Percentiles rank a stretch among this genome's conserved stretches.
Evolutionary conservation across 768 basidiomycete species (phyloP).

Genomic region (Xerocomus potaroensis): DNA sequence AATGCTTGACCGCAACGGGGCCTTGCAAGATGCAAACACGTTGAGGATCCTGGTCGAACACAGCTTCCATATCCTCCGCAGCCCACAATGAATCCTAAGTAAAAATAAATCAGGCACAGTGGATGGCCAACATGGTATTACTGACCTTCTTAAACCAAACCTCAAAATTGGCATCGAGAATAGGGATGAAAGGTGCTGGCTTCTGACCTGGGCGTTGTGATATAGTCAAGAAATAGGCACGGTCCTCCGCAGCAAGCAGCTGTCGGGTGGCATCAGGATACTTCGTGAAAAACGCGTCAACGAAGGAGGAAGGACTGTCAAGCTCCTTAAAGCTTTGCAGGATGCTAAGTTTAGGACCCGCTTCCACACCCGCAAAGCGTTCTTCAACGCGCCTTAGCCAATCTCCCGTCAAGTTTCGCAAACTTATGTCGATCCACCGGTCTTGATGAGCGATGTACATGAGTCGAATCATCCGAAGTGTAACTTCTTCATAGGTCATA

Average conservation of each 20-base stretch:
- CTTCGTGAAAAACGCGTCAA: slow-evolving; percentile 77
- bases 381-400: slow-evolving; percentile 96
- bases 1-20: slow-evolving; percentile 89
- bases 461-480: slow-evolving; percentile 83
- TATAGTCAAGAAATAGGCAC: slow-evolving; percentile 94
- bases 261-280: slow-evolving; percentile 83
- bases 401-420: slow-evolving; percentile 93
- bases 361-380: slow-evolving; percentile 88
- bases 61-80: slow-evolving; percentile 96
- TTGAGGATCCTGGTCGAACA: slow-evolving; percentile 98
- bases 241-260: slow-evolving; percentile 88
- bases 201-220: slow-evolving; percentile 96
- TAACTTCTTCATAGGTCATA: slow-evolving; percentile 98
- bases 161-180: slow-evolving; percentile 88
- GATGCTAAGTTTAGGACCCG: slow-evolving; percentile 75
- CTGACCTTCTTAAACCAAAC: slow-evolving; percentile 99
- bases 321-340: slow-evolving; percentile 80
- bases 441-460: slow-evolving; percentile 92
- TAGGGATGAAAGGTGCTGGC: slow-evolving; percentile 96
- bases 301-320: slow-evolving; percentile 74
- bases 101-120: slow-evolving; percentile 10
- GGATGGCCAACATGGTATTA: neutral
- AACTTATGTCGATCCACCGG: slow-evolving; percentile 89
- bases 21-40: slow-evolving; percentile 97
- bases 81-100: slow-evolving; percentile 92